These are phyloP conservation scores for Neoascochyta sp. DNA, from an alignment of 2,329 filamentous ascomycete species.

Conservation along the genomic window DNA sequence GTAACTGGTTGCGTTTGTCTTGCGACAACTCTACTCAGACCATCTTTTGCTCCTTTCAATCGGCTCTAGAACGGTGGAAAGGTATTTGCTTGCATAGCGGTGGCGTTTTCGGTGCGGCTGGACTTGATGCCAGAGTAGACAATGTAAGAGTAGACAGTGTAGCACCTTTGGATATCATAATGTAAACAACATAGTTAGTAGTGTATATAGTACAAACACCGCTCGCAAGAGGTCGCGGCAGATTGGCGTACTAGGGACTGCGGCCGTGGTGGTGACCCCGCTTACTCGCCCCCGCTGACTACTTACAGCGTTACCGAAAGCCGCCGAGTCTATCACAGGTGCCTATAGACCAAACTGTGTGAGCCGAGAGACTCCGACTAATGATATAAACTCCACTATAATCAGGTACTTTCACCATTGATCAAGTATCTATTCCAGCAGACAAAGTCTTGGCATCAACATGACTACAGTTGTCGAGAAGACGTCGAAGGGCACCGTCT, in stretches of 20 bases:
- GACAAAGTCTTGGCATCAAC: neutral
- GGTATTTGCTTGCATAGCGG: constrained; percentile 17
- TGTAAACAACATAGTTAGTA: no score
- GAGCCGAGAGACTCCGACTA: constrained; percentile 7
- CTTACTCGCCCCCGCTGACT: constrained; percentile 22
- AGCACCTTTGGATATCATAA: no score
- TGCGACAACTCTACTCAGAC: constrained; percentile 21
- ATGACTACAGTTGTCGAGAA: constrained; percentile 37
- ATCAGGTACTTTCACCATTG: neutral
- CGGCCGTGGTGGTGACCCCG: constrained; percentile 12
- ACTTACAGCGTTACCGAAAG: constrained; percentile 15
- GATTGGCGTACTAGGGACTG: constrained; percentile 1
- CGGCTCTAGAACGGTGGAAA: constrained; percentile 2
- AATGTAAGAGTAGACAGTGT: no score
- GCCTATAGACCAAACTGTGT: constrained; percentile 2
- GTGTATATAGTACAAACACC: no score
- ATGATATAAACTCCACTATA: neutral
- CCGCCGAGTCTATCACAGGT: constrained; percentile 1
- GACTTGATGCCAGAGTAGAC: neutral
- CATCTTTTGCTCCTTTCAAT: no score
- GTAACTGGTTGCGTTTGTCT: constrained; percentile 3
- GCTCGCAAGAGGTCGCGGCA: no score
- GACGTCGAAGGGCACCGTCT: constrained; percentile 27
- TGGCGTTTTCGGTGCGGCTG: no score
- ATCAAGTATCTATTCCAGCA: neutral